These are phyloP conservation scores for Candida cerambycidarum DNA, from an alignment of 805 yeast species.

Conservation along the genomic window DNA sequence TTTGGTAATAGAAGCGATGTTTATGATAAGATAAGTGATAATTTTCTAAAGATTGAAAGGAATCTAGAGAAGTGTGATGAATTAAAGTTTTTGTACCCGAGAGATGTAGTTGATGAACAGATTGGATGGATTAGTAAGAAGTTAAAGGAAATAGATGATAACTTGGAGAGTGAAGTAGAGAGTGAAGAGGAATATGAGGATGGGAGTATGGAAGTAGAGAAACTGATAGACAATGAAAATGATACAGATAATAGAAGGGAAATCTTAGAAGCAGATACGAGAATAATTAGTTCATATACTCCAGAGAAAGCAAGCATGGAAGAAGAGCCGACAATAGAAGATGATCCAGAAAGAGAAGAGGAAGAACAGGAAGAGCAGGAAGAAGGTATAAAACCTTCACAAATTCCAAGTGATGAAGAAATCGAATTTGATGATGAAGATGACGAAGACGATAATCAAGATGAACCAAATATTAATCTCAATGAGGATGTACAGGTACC, in stretches of 20 bases:
- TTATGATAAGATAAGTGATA: constrained; percentile 10
- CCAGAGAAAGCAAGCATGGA: not conserved
- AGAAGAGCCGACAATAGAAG: not conserved
- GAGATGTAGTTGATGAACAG: constrained; percentile 17
- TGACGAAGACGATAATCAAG: not conserved
- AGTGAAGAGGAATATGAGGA: not conserved
- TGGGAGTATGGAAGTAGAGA: not conserved
- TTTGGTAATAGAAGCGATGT: constrained; percentile 10
- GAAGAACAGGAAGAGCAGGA: constrained; percentile 1
- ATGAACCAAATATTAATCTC: not conserved
- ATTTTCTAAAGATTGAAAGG: constrained; percentile 14
- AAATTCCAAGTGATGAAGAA: constrained; percentile 11
- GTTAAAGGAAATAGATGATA: constrained; percentile 9
- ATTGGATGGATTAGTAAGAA: constrained; percentile 1
- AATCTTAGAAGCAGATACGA: not conserved
- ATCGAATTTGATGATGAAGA: not conserved
- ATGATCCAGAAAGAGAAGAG: constrained; percentile 4
- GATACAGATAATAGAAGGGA: not conserved
- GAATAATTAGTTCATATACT: not conserved
- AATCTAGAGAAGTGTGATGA: constrained; percentile 23
- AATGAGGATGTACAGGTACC: constrained; percentile 1
- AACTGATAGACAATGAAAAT: not conserved
- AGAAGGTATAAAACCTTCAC: not conserved
- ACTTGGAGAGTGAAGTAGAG: constrained; percentile 3
- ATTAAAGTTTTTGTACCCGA: constrained; percentile 26